Evolutionary conservation across 129 eudicot species (phyloP).

Genomic region (Artemisia tridentata): DNA sequence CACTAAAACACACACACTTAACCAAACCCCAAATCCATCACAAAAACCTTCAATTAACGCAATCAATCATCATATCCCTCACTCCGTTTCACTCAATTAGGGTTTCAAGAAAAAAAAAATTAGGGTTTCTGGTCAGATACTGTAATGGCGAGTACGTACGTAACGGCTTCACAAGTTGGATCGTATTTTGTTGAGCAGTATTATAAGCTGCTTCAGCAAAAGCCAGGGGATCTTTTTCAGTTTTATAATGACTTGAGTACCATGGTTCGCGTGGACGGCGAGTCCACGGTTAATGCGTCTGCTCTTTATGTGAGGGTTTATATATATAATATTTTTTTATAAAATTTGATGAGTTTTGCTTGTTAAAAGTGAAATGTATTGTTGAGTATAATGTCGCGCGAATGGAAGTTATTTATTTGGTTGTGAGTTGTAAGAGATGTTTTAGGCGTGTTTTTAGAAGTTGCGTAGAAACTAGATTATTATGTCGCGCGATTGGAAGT

Average conservation of each 20-base stretch:
- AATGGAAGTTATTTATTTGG: background rate
- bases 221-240: constrained; percentile 68
- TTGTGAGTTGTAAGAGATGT: background rate
- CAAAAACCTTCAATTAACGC: background rate
- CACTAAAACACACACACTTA: background rate
- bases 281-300: constrained; percentile 44
- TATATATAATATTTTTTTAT: background rate
- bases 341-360: background rate
- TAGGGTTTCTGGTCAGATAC: background rate
- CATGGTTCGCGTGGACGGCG: constrained; percentile 75
- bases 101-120: background rate
- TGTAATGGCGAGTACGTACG: too few relatives aligned
- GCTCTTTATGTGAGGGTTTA: constrained; percentile 47
- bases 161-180: constrained; percentile 49
- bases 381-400: background rate
- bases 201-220: constrained; percentile 72
- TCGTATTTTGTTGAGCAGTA: constrained; percentile 80
- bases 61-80: background rate
- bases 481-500: too few relatives aligned
- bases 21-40: constrained; percentile 9
- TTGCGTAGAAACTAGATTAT: too few relatives aligned
- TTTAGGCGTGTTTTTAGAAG: too few relatives aligned
- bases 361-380: background rate
- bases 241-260: constrained; percentile 77
- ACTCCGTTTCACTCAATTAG: background rate